Conservation (phyloP, 352 stramenopile species). For the Globisporangium echinulatum region DNA sequence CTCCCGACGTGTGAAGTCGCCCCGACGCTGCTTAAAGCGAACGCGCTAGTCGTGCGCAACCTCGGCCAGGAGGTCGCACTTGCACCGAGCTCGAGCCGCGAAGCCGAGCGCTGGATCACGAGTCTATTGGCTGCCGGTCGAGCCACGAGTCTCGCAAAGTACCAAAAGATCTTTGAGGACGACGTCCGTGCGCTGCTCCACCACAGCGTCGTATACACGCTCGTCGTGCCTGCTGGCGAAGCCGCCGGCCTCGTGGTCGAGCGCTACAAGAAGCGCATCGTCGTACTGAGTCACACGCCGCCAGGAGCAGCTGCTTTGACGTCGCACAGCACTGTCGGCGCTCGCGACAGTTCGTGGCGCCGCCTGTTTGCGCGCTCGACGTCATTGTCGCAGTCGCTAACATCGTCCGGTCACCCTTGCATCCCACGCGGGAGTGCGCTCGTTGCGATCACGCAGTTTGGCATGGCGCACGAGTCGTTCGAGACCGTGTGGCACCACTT, state of each 20-base stretch:
- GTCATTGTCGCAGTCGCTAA: background rate
- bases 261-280: conserved; percentile 52
- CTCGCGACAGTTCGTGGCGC: background rate
- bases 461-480: conserved; percentile 59
- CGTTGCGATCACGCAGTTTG: conserved; percentile 45
- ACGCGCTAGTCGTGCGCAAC: conserved; percentile 49
- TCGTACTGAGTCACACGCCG: conserved; percentile 46
- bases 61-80: conserved; percentile 41
- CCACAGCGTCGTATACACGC: conserved; percentile 43
- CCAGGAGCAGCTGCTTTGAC: background rate
- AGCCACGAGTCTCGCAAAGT: conserved; percentile 21
- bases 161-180: conserved; percentile 42
- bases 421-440: conserved; percentile 55
- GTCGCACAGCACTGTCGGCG: background rate
- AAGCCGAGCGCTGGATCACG: conserved; percentile 44
- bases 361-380: background rate
- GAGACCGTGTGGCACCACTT: conserved; percentile 68
- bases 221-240: conserved; percentile 23
- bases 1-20: conserved; percentile 41
- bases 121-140: conserved; percentile 24
- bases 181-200: conserved; percentile 37
- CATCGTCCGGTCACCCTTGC: background rate
- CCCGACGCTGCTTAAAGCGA: conserved; percentile 38
- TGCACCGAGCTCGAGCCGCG: conserved; percentile 26
- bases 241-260: conserved; percentile 40